Conservation (phyloP, 75 land plant species). For the Gnetum montanum region DNA sequence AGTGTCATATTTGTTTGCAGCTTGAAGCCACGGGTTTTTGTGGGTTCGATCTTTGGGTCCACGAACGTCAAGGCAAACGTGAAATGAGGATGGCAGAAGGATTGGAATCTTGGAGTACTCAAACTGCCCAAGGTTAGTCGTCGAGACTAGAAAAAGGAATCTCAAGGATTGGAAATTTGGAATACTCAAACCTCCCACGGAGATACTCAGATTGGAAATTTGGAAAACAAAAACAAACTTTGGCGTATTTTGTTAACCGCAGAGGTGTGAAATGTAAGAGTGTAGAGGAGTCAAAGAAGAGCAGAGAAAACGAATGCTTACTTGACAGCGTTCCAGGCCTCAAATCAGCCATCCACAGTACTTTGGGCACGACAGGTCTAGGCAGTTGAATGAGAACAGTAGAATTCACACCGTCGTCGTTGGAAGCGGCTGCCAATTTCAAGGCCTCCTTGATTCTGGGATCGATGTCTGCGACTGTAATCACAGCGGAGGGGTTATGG, state of each 20-base stretch:
- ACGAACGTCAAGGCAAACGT: too few species aligned
- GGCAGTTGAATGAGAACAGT: slow-evolving; percentile 62
- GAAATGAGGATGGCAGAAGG: too few species aligned
- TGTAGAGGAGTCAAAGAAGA: neutral
- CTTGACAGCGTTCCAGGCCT: slow-evolving; percentile 58
- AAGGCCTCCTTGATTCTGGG: slow-evolving; percentile 57
- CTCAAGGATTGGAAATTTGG: neutral
- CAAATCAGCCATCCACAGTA: slow-evolving; percentile 89
- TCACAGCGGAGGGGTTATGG: slow-evolving; percentile 79
- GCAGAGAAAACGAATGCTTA: slow-evolving; percentile 19
- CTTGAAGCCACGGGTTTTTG: too few species aligned
- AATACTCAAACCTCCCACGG: neutral
- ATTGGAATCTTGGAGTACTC: too few species aligned
- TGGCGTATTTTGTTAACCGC: neutral
- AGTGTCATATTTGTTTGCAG: too few species aligned
- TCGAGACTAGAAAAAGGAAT: too few species aligned
- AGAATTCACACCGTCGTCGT: slow-evolving; percentile 15
- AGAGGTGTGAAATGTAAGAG: neutral
- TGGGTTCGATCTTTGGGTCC: too few species aligned
- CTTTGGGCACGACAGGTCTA: slow-evolving; percentile 50
- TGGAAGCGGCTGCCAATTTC: slow-evolving; percentile 50
- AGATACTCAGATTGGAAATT: neutral
- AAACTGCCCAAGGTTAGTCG: too few species aligned
- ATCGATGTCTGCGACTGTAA: slow-evolving; percentile 58
- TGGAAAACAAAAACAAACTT: neutral